These are phyloP conservation scores for Grosmannia huntii DNA, from an alignment of 2,329 filamentous ascomycete genomes.

Conservation along the genomic window DNA sequence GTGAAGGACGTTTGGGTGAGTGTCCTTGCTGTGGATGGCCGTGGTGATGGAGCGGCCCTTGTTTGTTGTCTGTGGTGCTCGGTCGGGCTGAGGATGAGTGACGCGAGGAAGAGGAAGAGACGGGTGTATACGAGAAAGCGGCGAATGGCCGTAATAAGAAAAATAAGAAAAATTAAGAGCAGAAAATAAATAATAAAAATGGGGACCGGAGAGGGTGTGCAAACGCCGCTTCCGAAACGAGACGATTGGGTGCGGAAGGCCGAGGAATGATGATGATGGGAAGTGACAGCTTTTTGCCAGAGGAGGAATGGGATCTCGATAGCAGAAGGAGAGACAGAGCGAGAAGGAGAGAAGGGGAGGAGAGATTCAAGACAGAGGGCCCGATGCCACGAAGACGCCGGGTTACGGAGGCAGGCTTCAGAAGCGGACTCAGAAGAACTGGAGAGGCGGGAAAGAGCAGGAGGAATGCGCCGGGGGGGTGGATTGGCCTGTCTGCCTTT, in stretches of 20 bases:
- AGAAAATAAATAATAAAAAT: neutral
- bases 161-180: neutral
- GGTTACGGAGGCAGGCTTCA: neutral
- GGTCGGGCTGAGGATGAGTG: neutral
- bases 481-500: neutral
- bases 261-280: neutral
- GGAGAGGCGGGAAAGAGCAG: neutral
- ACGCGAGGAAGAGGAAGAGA: neutral
- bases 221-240: neutral
- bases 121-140: neutral
- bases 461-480: neutral
- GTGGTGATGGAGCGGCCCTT: neutral
- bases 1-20: neutral
- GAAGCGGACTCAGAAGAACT: neutral
- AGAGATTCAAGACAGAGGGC: neutral
- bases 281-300: neutral
- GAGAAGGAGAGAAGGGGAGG: neutral
- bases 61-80: neutral
- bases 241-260: neutral
- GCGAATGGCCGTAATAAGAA: neutral
- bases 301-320: neutral
- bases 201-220: neutral
- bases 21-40: neutral
- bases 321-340: neutral
- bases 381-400: neutral